Base-by-base conservation (phyloP, 2,329 filamentous ascomycete genomes). In the Coniochaeta prunicola region DNA sequence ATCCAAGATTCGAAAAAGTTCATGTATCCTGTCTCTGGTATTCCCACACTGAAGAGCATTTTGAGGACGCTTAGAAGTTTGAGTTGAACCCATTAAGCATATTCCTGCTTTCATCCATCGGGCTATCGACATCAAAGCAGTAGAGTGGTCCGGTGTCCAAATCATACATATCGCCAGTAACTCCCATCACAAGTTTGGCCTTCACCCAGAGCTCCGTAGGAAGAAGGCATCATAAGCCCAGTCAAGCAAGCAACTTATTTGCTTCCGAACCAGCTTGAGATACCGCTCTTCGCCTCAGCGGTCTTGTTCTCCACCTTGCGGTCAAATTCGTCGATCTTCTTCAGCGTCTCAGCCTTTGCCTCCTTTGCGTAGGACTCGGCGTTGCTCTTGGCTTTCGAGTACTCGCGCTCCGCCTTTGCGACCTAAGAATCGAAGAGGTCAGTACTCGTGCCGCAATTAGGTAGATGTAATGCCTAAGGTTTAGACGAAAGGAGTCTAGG, bases 201-300 rank as follows among this genome's bases (percentile, higher is more conserved):
- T n/a, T n/a, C 36, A 12, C 5, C 36, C 5, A 40, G 36, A 40
- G n/a, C 36, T 12, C 36, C 7, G 12, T 7, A 34, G 7, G 31
- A 15, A 50, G n/a, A 28, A 17, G 30, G 6, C 45, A 17, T 12
- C 7, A 40, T 17, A n/a, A 50, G 17, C 24, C 9, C 28, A 30
- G 2, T 7, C 21, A 26, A 10, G 45, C 9, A n/a, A 50, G 30
- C 45, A n/a, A 10, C 45, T 21, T 71, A 76, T 70, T 82, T 83
- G 62, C 83, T 82, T 59, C 91, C 88, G 69, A 97, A 96, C 92
- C 92, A 97, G 71, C 89, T 84, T 45, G 88, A 90, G 67, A 96
- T 74, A 63, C 89, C 88, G 67, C 86, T 84, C 85, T 96, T 96
- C 50, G 91, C 89, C 79, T 96, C 89, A 57, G 86, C 75, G 4